These are phyloP conservation scores for Magnusiomyces tetraspermus DNA, from an alignment of 1,139 yeast genomes.

Conservation along the genomic window DNA sequence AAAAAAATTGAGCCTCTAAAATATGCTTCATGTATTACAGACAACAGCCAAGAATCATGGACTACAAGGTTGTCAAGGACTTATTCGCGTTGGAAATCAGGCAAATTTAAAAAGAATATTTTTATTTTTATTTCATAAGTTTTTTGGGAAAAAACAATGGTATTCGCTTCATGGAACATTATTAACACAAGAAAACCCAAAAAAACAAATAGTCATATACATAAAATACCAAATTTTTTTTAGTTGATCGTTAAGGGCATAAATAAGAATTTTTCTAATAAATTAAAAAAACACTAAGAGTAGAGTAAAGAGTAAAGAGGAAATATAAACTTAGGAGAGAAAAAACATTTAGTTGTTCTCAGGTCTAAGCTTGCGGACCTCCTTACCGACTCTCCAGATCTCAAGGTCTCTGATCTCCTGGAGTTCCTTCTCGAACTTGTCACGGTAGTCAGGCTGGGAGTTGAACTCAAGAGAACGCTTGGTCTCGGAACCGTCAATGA, in stretches of 20 bases:
- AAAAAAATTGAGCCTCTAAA: too few relatives aligned
- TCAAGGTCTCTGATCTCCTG: conserved; percentile 91
- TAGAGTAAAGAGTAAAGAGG: neutral
- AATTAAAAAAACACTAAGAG: neutral
- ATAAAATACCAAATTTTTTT: conserved; percentile 6
- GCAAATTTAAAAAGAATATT: neutral
- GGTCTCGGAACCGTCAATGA: conserved; percentile 94
- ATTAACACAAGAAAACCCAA: conserved; percentile 15
- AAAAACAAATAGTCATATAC: conserved; percentile 11
- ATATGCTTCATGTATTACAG: too few relatives aligned
- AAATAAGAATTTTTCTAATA: neutral
- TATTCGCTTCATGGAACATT: conserved; percentile 17
- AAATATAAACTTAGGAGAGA: too few relatives aligned
- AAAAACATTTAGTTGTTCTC: conserved; percentile 88
- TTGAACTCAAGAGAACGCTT: conserved; percentile 96
- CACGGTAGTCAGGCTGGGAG: conserved; percentile 97
- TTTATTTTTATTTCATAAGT: neutral
- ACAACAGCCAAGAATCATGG: too few relatives aligned
- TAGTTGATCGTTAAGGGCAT: neutral
- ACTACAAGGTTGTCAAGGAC: too few relatives aligned
- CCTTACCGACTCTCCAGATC: conserved; percentile 99
- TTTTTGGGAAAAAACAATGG: conserved; percentile 13
- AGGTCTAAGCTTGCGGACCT: conserved; percentile 98
- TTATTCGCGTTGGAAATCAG: too few relatives aligned
- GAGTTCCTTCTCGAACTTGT: conserved; percentile 87